phyloP scores from a whole-genome alignment of 208 protist species.

The Crithidia bombi region DNA sequence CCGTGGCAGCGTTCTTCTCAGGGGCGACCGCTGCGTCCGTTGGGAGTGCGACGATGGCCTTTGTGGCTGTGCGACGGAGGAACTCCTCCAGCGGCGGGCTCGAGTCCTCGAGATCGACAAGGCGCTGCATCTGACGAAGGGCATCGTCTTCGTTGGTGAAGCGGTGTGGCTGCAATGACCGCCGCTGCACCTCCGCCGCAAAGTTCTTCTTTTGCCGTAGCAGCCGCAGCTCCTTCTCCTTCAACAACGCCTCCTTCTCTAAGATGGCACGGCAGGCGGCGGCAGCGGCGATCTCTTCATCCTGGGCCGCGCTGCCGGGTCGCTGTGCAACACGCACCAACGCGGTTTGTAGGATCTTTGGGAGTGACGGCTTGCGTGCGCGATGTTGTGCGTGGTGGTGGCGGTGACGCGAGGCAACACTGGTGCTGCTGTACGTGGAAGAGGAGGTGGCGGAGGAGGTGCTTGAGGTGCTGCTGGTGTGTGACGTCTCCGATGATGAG shows the following conservation, averaged over 20 bases:
- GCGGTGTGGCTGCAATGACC: constrained; percentile 29
- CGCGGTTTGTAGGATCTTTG: neutral
- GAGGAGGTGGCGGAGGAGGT: neutral
- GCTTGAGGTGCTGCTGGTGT: constrained; percentile 11
- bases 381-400: neutral
- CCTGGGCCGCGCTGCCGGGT: constrained; percentile 16
- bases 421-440: constrained; percentile 26
- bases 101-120: constrained; percentile 38
- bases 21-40: neutral
- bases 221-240: constrained; percentile 53
- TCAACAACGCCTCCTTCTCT: constrained; percentile 51
- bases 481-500: neutral
- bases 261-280: constrained; percentile 57
- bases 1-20: constrained; percentile 5
- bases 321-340: constrained; percentile 18
- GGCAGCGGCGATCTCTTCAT: constrained; percentile 44
- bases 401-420: neutral
- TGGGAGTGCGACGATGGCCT: constrained; percentile 10
- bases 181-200: constrained; percentile 48
- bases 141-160: constrained; percentile 51
- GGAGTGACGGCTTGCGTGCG: neutral
- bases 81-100: constrained; percentile 42
- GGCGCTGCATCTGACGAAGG: constrained; percentile 45
- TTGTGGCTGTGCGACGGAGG: constrained; percentile 28
- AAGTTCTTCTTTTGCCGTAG: constrained; percentile 62